phyloP scores from a whole-genome alignment of 2,329 filamentous ascomycete genomes.

The Beauveria sp. region DNA sequence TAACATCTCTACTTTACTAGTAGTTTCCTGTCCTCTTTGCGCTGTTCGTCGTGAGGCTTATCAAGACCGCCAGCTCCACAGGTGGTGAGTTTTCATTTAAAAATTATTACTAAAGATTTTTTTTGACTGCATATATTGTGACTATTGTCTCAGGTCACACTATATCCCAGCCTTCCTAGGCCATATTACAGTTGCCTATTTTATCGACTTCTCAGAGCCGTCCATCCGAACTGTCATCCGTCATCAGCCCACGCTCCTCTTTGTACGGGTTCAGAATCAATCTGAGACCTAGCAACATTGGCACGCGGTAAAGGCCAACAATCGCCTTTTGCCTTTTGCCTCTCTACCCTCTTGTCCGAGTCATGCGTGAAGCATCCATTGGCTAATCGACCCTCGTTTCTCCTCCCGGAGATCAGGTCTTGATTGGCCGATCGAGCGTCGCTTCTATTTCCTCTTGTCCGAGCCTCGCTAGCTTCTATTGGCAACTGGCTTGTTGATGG shows the following conservation, averaged over 20 bases:
- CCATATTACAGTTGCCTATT: neutral
- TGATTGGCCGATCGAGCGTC: neutral
- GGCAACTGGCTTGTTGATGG: neutral
- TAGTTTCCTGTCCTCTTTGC: too few relatives aligned
- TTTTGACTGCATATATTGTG: neutral
- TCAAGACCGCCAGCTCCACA: too few relatives aligned
- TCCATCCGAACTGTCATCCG: neutral
- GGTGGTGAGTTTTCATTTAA: neutral
- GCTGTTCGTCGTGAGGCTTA: too few relatives aligned
- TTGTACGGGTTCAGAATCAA: too few relatives aligned
- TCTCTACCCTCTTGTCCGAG: neutral
- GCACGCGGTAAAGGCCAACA: neutral
- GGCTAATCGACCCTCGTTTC: neutral
- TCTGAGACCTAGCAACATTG: neutral
- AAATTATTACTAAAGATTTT: too few relatives aligned
- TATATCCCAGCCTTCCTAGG: neutral
- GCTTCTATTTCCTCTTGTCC: neutral
- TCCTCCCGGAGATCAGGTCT: neutral
- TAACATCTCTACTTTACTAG: too few relatives aligned
- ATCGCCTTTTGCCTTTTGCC: neutral
- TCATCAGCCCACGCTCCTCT: neutral
- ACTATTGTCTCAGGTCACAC: neutral
- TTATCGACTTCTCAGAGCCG: neutral
- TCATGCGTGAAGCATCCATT: neutral
- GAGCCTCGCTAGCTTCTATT: neutral